Evolutionary conservation across 306 rosid genomes (phyloP).

Genomic region (Alnus rubra): DNA sequence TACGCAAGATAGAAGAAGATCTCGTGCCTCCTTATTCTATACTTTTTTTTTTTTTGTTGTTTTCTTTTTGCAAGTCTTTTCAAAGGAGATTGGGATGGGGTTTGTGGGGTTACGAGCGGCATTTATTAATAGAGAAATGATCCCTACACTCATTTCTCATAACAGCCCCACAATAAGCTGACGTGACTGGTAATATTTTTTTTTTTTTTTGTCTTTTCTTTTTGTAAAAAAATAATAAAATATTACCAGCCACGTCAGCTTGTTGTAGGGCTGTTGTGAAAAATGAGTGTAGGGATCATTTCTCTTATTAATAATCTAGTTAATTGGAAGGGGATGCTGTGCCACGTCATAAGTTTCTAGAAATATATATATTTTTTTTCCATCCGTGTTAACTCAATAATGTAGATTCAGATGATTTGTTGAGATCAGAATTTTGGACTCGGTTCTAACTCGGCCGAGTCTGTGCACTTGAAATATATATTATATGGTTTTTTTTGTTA

Average conservation of each 20-base stretch:
- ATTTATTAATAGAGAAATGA: conserved; percentile 37
- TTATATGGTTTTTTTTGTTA: conserved; percentile 20
- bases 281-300: no score
- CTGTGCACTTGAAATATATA: conserved; percentile 25
- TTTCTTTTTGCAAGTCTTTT: conserved; percentile 41
- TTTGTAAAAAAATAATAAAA: no score
- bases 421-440: conserved; percentile 1
- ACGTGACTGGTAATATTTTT: no score
- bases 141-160: no score
- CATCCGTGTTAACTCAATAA: conserved; percentile 12
- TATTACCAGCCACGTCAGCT: no score
- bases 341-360: conserved; percentile 52
- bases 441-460: conserved; percentile 1
- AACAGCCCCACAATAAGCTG: no score
- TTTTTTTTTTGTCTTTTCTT: no score
- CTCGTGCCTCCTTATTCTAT: conserved; percentile 29
- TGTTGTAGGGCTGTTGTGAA: no score
- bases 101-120: conserved; percentile 33
- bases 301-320: conserved; percentile 39
- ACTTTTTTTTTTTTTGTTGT: conserved; percentile 7
- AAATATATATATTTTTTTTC: conserved; percentile 28
- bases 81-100: conserved; percentile 57
- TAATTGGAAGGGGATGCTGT: conserved; percentile 33
- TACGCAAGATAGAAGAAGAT: conserved; percentile 28
- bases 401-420: not conserved